Percentiles rank a stretch among this genome's conserved stretches.
Evolutionary conservation across 2,329 filamentous ascomycete species (phyloP).

Genomic region (Didymella exigua): DNA sequence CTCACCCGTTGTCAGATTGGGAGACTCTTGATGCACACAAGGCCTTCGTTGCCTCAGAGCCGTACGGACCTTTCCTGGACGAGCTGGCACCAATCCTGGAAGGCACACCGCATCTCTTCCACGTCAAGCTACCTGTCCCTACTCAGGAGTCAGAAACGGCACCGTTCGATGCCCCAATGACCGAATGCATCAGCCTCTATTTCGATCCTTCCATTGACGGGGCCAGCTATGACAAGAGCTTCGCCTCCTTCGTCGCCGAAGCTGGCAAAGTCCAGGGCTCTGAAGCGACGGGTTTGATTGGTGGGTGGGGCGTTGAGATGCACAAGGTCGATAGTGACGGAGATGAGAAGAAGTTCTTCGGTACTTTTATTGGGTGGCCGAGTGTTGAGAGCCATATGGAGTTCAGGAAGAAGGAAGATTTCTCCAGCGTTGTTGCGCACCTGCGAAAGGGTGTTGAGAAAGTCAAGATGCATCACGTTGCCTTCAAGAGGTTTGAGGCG

Average conservation of each 20-base stretch:
- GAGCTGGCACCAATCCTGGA: constrained; percentile 37
- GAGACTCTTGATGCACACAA: constrained; percentile 48
- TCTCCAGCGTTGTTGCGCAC: constrained; percentile 49
- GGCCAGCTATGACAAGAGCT: constrained; percentile 33
- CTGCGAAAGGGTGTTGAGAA: constrained; percentile 52
- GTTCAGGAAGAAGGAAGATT: constrained; percentile 54
- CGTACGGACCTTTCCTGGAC: constrained; percentile 49
- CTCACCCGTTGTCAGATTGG: constrained; percentile 49
- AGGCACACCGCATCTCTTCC: constrained; percentile 37
- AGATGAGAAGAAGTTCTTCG: constrained; percentile 47
- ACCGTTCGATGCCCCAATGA: constrained; percentile 52
- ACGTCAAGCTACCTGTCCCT: constrained; percentile 40
- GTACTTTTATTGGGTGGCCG: constrained; percentile 59
- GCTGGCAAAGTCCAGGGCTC: constrained; percentile 39
- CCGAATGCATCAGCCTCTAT: constrained; percentile 56
- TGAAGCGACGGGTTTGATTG: constrained; percentile 33
- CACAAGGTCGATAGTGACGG: constrained; percentile 24
- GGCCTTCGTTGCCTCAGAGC: constrained; percentile 46
- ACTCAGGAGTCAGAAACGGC: neutral
- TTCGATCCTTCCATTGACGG: constrained; percentile 46
- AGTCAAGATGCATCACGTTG: constrained; percentile 50
- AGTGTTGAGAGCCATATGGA: constrained; percentile 57
- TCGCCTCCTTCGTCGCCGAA: constrained; percentile 48
- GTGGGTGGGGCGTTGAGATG: constrained; percentile 46
- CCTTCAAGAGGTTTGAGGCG: constrained; percentile 16